Conservation (phyloP, 1,284 basidiomycete genomes). For the Trichosporon ovoides region DNA sequence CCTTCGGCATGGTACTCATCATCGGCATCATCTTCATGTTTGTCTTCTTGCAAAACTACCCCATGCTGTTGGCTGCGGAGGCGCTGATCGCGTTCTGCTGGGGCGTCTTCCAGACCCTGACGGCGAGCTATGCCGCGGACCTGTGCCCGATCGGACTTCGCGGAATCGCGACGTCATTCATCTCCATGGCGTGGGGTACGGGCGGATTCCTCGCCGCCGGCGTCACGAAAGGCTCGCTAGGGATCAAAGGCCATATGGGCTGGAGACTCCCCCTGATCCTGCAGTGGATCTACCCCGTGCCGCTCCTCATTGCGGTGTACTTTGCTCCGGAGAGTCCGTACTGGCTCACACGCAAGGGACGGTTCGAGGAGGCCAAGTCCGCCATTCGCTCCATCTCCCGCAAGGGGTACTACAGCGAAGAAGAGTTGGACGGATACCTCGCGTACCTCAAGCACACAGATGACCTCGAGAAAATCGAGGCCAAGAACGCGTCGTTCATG, state of each 20-base stretch:
- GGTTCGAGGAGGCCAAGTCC: slow-evolving; percentile 44
- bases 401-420: slow-evolving; percentile 30
- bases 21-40: slow-evolving; percentile 32
- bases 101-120: slow-evolving; percentile 41
- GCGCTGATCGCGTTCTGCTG: slow-evolving; percentile 14
- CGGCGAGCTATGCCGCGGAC: slow-evolving; percentile 52
- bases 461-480: slow-evolving; percentile 24
- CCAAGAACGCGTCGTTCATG: slow-evolving; percentile 44
- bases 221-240: slow-evolving; percentile 34
- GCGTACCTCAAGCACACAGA: slow-evolving; percentile 36
- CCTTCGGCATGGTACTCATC: slow-evolving; percentile 40
- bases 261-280: slow-evolving; percentile 30
- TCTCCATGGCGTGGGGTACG: slow-evolving; percentile 51
- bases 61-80: slow-evolving; percentile 35
- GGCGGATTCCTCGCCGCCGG: slow-evolving; percentile 47
- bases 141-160: slow-evolving; percentile 52
- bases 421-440: slow-evolving; percentile 39
- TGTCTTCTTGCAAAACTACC: slow-evolving; percentile 46
- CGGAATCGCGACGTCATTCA: slow-evolving; percentile 51
- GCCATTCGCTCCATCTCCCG: slow-evolving; percentile 37
- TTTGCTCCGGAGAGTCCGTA: slow-evolving; percentile 40
- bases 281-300: slow-evolving; percentile 46
- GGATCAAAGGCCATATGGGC: background rate
- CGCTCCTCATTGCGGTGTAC: slow-evolving; percentile 36
- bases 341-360: slow-evolving; percentile 48